These are phyloP conservation scores for Periconia macrospinosa DNA, from an alignment of 2,329 filamentous ascomycete species.

Conservation along the genomic window DNA sequence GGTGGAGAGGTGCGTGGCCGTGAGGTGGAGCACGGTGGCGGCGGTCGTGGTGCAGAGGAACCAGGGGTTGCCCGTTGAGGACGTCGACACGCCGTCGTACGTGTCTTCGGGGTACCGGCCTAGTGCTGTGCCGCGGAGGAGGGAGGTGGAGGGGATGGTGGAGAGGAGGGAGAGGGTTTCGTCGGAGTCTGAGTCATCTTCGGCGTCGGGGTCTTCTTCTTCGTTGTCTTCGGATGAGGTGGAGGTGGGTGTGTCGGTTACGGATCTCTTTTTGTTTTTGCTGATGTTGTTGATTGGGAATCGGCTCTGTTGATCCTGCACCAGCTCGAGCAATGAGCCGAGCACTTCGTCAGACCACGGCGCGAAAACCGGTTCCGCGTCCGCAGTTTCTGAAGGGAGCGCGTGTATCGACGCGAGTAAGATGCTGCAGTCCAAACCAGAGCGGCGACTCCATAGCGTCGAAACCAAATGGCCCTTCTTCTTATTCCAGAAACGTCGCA, in stretches of 20 bases:
- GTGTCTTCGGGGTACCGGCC: constrained; percentile 50
- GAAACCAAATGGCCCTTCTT: constrained; percentile 41
- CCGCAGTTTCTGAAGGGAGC: constrained; percentile 17
- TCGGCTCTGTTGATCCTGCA: constrained; percentile 37
- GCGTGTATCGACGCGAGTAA: constrained; percentile 44
- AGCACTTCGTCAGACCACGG: constrained; percentile 44
- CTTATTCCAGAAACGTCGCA: constrained; percentile 42
- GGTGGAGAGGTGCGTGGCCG: constrained; percentile 31
- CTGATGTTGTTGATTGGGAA: constrained; percentile 45
- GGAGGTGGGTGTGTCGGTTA: constrained; percentile 1
- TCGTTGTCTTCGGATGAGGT: not conserved
- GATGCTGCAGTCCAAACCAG: constrained; percentile 43
- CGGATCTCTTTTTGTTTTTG: constrained; percentile 11
- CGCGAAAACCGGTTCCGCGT: constrained; percentile 27
- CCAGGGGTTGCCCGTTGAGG: constrained; percentile 41
- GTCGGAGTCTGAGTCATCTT: constrained; percentile 4
- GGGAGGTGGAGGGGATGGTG: not conserved
- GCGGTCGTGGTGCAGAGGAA: constrained; percentile 49
- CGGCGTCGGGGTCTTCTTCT: not conserved
- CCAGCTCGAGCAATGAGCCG: constrained; percentile 37
- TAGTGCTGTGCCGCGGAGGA: constrained; percentile 38
- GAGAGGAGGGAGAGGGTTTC: not conserved
- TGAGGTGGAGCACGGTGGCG: constrained; percentile 44
- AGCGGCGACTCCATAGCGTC: constrained; percentile 36
- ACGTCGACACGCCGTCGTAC: constrained; percentile 42